A percentile compares a stretch with the other conserved stretches of the same genome.
Conservation (phyloP, 345 rosid species). For the Linum usitatissimum region DNA sequence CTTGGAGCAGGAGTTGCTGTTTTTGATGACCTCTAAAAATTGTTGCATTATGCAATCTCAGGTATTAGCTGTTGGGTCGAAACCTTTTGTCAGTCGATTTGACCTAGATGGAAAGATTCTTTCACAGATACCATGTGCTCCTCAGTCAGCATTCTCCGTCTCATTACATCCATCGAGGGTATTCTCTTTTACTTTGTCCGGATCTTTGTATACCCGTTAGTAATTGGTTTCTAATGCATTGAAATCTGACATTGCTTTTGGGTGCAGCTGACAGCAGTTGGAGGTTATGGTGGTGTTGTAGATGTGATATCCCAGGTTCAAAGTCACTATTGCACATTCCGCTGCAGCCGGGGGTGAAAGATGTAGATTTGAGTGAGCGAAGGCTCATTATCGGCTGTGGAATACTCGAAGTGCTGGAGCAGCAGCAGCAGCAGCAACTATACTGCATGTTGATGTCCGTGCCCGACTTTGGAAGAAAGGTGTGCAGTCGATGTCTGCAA, state of each 20-base stretch:
- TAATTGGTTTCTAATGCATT: neutral
- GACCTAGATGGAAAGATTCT: conserved; percentile 63
- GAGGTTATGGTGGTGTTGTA: conserved; percentile 87
- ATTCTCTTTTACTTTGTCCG: conserved; percentile 18
- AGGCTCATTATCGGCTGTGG: too few relatives aligned
- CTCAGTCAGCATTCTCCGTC: conserved; percentile 68
- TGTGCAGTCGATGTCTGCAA: too few relatives aligned
- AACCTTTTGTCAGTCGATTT: conserved; percentile 57
- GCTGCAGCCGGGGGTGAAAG: conserved; percentile 22
- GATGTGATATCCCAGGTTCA: conserved; percentile 85
- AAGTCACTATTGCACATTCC: conserved; percentile 86
- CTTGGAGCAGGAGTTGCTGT: neutral
- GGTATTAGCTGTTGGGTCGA: conserved; percentile 85
- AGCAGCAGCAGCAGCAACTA: too few relatives aligned
- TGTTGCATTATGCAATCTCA: conserved; percentile 22
- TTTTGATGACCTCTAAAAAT: neutral
- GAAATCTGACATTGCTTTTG: neutral
- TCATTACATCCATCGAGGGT: conserved; percentile 69
- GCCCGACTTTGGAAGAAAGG: too few relatives aligned
- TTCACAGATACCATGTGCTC: conserved; percentile 78
- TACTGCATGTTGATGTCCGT: too few relatives aligned
- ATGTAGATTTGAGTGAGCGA: too few relatives aligned
- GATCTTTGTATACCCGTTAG: neutral
- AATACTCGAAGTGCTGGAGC: too few relatives aligned
- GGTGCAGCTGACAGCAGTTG: conserved; percentile 59